phyloP scores from a whole-genome alignment of 192 early-diverging fungal genomes.

The Anaeromyces robustus region DNA sequence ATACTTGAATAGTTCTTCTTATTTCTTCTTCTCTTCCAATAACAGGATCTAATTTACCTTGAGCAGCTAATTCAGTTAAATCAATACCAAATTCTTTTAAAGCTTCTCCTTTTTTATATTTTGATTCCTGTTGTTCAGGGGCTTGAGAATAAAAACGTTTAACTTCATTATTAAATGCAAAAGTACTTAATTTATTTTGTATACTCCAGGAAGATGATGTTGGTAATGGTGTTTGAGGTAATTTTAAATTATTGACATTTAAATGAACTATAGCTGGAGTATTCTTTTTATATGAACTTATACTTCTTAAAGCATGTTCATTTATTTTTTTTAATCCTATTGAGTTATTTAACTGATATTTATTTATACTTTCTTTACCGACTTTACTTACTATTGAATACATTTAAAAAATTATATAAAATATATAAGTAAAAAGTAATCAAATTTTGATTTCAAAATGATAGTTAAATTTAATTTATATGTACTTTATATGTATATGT shows the following conservation, averaged over 20 bases:
- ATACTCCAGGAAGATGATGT: neutral
- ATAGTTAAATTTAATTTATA: too few relatives aligned
- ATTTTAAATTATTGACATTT: neutral
- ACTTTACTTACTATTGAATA: neutral
- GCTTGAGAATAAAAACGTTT: neutral
- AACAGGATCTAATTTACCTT: slow-evolving; percentile 68
- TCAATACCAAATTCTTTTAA: slow-evolving; percentile 50
- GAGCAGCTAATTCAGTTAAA: slow-evolving; percentile 52
- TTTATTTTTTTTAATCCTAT: neutral
- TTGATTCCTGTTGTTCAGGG: neutral
- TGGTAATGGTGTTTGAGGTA: neutral
- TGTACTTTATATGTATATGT: too few relatives aligned
- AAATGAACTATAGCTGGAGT: neutral
- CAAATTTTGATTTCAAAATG: too few relatives aligned
- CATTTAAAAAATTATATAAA: too few relatives aligned
- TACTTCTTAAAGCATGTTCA: neutral
- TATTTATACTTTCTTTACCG: neutral
- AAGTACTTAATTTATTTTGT: neutral
- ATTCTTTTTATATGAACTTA: neutral
- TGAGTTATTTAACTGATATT: neutral
- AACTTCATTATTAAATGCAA: neutral
- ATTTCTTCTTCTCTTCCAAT: slow-evolving; percentile 67
- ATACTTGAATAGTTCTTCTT: slow-evolving; percentile 57
- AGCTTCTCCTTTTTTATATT: slow-evolving; percentile 13
- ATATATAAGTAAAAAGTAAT: too few relatives aligned